Evolutionary conservation across 331 rosid genomes (phyloP), one percentile per base, ranked within the genome.

Genomic region (Erythrophleum ivorense): DNA sequence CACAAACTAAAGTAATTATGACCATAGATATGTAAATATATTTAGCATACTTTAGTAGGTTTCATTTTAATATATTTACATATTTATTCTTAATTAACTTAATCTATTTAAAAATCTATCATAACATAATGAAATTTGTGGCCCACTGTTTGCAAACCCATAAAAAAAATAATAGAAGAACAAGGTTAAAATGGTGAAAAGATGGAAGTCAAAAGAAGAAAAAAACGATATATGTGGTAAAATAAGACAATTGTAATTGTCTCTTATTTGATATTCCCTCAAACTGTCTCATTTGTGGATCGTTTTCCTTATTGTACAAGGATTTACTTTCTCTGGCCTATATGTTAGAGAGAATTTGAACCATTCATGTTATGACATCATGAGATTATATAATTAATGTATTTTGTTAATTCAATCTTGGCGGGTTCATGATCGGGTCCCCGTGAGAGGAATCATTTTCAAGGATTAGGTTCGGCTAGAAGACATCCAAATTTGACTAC

Each of bases 301-400:
- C 64, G 34, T 84, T 75, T 77, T 81, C 87, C 87, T 52, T 72
- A 49, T 71, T 76, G 84, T 88, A 86, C 91, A 88, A 88, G 81
- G 65, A 78, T 87, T 91, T 88, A 89, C 94, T 92, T 92, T 92
- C 85, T 89, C 55, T 77, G 81, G 88, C 93, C 89, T 80, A n/a
- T 46, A 12, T 82, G 89, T 85, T 85, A 76, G 74, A 76, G n/a
- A 85, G 89, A 89, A 89, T 86, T 84, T 63, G 69, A 34, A 63
- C 45, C 45, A 6, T 33, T 33, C 21, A 21, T 63, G 34, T 12
- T 4, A 62, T 13, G 69, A 82, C 69, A 68, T 78, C 54, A 73
- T 72, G 76, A 78, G 62, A 86, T 62, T 31, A 82, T 67, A 77
- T 11, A 65, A 74, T 52, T 74, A 7, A 19, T 13, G 9, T 15